phyloP scores from a whole-genome alignment of 75 land plant species.

The Pinus taeda region DNA sequence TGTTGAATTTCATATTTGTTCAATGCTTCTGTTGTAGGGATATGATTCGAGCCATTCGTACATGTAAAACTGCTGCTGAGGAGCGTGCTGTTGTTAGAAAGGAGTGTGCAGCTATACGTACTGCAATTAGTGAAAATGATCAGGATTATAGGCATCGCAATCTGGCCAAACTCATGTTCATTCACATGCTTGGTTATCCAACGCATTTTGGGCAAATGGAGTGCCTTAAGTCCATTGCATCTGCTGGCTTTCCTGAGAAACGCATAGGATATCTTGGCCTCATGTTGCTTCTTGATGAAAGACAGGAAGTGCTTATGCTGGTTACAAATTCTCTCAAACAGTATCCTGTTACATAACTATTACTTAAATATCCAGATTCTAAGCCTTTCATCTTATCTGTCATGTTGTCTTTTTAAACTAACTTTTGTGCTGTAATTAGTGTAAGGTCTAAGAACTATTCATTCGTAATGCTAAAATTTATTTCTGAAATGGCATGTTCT shows the following conservation, averaged over 20 bases:
- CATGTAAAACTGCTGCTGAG: constrained; percentile 99
- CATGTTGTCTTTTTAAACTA: neutral
- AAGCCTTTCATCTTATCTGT: neutral
- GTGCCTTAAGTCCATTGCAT: constrained; percentile 93
- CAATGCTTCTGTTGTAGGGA: constrained; percentile 56
- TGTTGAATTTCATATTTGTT: too few relatives aligned
- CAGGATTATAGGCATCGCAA: constrained; percentile 96
- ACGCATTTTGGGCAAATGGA: constrained; percentile 99
- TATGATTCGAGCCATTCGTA: constrained; percentile 96
- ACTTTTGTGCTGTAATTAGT: neutral
- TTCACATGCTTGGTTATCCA: constrained; percentile 99
- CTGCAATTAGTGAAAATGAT: constrained; percentile 90
- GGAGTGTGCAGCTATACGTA: constrained; percentile 95
- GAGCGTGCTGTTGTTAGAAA: constrained; percentile 96
- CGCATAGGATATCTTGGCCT: constrained; percentile 97
- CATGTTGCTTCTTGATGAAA: constrained; percentile 98
- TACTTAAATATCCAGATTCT: neutral
- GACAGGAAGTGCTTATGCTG: constrained; percentile 99
- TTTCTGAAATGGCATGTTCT: neutral
- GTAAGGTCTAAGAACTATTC: neutral
- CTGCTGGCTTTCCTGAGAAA: constrained; percentile 97
- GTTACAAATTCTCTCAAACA: constrained; percentile 98
- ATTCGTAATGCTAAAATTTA: neutral
- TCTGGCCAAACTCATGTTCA: constrained; percentile 99
- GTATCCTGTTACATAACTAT: constrained; percentile 49